Conservation (phyloP, 169 alveolate genomes). For the Cryptosporidium andersoni region DNA sequence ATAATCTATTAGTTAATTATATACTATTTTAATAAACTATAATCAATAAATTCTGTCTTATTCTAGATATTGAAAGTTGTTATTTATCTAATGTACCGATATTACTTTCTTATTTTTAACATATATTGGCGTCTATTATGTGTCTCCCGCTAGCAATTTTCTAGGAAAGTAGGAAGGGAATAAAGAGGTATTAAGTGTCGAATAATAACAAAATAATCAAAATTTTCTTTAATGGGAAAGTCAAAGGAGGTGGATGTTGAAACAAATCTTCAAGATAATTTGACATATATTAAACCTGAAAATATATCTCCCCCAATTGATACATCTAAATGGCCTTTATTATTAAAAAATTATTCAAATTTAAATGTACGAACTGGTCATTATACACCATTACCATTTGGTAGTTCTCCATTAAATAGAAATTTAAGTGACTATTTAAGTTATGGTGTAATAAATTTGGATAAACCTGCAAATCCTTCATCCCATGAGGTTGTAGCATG, state of each 20-base stretch:
- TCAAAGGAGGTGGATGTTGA: neutral
- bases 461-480: conserved; percentile 99
- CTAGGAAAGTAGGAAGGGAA: neutral
- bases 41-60: too few relatives aligned
- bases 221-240: conserved; percentile 6
- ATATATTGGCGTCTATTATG: too few relatives aligned
- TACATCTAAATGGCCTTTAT: conserved; percentile 95
- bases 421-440: conserved; percentile 92
- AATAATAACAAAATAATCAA: neutral
- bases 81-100: too few relatives aligned
- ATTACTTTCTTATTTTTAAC: too few relatives aligned
- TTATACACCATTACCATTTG: conserved; percentile 99
- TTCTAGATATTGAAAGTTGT: too few relatives aligned
- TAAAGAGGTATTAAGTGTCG: neutral
- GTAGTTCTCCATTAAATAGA: conserved; percentile 97
- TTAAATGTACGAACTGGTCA: conserved; percentile 96
- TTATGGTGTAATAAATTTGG: conserved; percentile 98
- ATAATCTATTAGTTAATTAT: too few relatives aligned
- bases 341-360: conserved; percentile 93
- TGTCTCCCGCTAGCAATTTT: neutral
- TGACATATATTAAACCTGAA: conserved; percentile 61
- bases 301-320: conserved; percentile 86
- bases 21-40: too few relatives aligned
- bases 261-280: conserved; percentile 2
- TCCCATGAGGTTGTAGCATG: conserved; percentile 99